Conservation (phyloP, 2,329 filamentous ascomycete species). For the Coleophoma crateriformis region DNA sequence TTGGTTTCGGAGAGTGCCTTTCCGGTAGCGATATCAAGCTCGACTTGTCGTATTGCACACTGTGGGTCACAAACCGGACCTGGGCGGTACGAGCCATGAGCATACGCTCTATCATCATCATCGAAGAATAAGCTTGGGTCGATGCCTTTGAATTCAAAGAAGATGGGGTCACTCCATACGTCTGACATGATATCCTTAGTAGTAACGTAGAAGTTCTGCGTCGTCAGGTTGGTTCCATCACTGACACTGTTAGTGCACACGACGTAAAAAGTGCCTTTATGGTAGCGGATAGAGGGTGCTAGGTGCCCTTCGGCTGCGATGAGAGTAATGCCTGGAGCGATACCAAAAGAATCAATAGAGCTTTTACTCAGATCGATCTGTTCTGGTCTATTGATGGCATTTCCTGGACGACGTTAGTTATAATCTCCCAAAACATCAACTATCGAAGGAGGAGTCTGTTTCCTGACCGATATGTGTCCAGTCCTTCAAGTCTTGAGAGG, state of each 20-base stretch:
- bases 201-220: conserved; percentile 20
- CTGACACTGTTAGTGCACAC: conserved; percentile 21
- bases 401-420: conserved; percentile 15
- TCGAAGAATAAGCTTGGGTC: conserved; percentile 57
- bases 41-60: conserved; percentile 34
- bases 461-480: conserved; percentile 12
- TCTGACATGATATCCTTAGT: conserved; percentile 7
- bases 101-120: conserved; percentile 50
- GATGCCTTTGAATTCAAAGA: conserved; percentile 56
- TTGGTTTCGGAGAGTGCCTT: conserved; percentile 26
- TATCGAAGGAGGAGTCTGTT: not conserved
- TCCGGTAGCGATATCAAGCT: conserved; percentile 43
- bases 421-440: not conserved
- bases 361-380: conserved; percentile 32
- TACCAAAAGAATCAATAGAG: conserved; percentile 4
- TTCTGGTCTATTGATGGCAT: conserved; percentile 33
- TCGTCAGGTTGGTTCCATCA: not conserved
- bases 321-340: conserved; percentile 11
- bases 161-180: conserved; percentile 53
- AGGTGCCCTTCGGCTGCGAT: conserved; percentile 28
- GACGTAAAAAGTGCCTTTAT: conserved; percentile 25
- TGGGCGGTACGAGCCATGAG: conserved; percentile 37
- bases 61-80: conserved; percentile 37
- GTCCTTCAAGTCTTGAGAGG: conserved; percentile 26
- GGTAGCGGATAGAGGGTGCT: conserved; percentile 28